Percentiles rank a stretch among this genome's conserved stretches.
Evolutionary conservation across 2,329 filamentous ascomycete genomes (phyloP).

Genomic region (Fusarium sp.): DNA sequence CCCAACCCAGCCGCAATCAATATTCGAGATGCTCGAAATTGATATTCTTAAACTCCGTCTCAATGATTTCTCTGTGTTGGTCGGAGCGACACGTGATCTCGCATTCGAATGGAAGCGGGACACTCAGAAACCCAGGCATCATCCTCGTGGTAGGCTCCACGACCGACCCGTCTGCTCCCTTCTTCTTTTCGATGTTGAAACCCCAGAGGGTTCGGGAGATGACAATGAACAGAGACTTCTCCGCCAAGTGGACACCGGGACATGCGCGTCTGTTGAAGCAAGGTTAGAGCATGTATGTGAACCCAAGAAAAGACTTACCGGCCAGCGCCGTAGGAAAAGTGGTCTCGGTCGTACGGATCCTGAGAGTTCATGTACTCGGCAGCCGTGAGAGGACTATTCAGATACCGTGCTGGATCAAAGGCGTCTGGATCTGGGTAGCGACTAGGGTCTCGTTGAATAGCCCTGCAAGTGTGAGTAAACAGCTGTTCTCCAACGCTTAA

Average conservation of each 20-base stretch:
- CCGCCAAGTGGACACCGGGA: constrained; percentile 29
- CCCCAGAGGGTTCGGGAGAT: constrained; percentile 30
- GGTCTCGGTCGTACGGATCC: constrained; percentile 24
- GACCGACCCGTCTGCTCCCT: background rate
- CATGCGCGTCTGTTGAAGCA: constrained; percentile 16
- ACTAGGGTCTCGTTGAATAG: constrained; percentile 27
- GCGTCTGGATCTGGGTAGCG: constrained; percentile 21
- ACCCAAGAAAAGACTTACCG: background rate
- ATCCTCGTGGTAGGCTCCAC: constrained; percentile 26
- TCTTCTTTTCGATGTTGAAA: constrained; percentile 28
- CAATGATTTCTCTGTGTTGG: background rate
- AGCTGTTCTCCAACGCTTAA: too few species aligned
- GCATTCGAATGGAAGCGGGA: constrained; percentile 29
- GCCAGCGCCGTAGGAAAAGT: constrained; percentile 35
- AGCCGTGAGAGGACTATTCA: constrained; percentile 5
- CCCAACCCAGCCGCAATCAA: background rate
- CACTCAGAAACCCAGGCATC: constrained; percentile 29
- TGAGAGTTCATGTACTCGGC: constrained; percentile 21
- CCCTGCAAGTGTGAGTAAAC: constrained; percentile 8
- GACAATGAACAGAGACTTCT: constrained; percentile 29
- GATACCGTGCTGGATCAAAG: constrained; percentile 29
- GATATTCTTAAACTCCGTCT: background rate
- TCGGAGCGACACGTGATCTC: constrained; percentile 20
- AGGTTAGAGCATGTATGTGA: too few species aligned
- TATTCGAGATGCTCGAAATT: constrained; percentile 6